These are phyloP conservation scores for Calendula officinalis DNA, from an alignment of 129 eudicot species.

Conservation along the genomic window DNA sequence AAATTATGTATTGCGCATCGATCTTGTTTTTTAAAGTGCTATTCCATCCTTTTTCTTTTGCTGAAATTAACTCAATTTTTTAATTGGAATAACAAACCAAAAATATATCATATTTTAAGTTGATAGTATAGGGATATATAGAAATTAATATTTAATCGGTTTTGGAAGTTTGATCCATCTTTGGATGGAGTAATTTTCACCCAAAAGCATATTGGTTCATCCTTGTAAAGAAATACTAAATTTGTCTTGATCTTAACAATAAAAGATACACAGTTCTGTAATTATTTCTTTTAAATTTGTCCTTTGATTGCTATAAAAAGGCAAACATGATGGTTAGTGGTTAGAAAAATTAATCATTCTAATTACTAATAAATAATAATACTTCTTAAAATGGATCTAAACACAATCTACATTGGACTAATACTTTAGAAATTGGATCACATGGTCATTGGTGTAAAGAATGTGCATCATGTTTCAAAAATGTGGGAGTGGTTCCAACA, in stretches of 20 bases:
- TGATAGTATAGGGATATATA: neutral
- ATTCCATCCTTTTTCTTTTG: neutral
- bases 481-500: conserved; percentile 14
- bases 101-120: neutral
- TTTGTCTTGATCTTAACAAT: conserved; percentile 22
- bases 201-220: conserved; percentile 23
- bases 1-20: neutral
- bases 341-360: conserved; percentile 16
- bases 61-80: conserved; percentile 1
- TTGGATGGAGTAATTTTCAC: conserved; percentile 23
- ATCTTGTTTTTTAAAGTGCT: conserved; percentile 13
- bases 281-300: neutral
- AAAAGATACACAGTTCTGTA: too few relatives aligned
- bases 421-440: conserved; percentile 29
- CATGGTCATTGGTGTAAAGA: conserved; percentile 36
- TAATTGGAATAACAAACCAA: conserved; percentile 24
- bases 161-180: conserved; percentile 19
- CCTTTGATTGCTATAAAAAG: conserved; percentile 6
- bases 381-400: conserved; percentile 24
- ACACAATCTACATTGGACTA: conserved; percentile 25
- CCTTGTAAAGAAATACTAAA: conserved; percentile 6
- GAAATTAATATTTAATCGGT: neutral
- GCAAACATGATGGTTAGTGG: conserved; percentile 3
- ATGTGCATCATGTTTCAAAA: conserved; percentile 22
- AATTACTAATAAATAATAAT: conserved; percentile 22